Conservation (phyloP, 2,329 filamentous ascomycete genomes). For the Ascochyta fabae region DNA sequence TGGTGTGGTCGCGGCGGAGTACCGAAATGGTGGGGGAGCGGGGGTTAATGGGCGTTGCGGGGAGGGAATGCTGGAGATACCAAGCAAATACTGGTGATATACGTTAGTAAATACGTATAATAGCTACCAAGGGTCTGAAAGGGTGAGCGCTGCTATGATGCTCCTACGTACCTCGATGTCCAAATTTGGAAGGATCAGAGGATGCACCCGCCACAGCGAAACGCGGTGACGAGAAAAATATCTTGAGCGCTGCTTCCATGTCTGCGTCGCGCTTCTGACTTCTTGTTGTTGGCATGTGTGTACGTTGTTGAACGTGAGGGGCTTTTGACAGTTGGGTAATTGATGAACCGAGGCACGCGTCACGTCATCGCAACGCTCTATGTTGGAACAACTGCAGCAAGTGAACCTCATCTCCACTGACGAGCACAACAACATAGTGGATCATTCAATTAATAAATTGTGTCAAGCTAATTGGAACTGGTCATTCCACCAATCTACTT, state of each 20-base stretch:
- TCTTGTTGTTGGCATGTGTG: conserved; percentile 36
- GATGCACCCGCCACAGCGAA: conserved; percentile 93
- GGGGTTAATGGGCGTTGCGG: conserved; percentile 86
- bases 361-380: conserved; percentile 26
- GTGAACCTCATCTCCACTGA: background rate
- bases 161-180: conserved; percentile 74
- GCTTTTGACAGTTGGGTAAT: background rate
- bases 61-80: conserved; percentile 80
- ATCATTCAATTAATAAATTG: background rate
- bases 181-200: conserved; percentile 83
- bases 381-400: background rate
- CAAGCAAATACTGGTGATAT: conserved; percentile 77
- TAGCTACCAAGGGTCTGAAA: background rate
- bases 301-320: background rate
- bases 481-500: conserved; percentile 36
- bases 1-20: conserved; percentile 63
- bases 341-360: conserved; percentile 23
- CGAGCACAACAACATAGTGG: background rate
- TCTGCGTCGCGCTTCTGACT: conserved; percentile 31
- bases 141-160: background rate
- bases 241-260: conserved; percentile 74
- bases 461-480: background rate
- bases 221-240: conserved; percentile 78
- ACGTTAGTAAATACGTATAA: background rate
- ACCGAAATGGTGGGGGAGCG: conserved; percentile 69